Conservation (phyloP, 768 basidiomycete genomes). For the Boletus rufocinnamomeus region DNA sequence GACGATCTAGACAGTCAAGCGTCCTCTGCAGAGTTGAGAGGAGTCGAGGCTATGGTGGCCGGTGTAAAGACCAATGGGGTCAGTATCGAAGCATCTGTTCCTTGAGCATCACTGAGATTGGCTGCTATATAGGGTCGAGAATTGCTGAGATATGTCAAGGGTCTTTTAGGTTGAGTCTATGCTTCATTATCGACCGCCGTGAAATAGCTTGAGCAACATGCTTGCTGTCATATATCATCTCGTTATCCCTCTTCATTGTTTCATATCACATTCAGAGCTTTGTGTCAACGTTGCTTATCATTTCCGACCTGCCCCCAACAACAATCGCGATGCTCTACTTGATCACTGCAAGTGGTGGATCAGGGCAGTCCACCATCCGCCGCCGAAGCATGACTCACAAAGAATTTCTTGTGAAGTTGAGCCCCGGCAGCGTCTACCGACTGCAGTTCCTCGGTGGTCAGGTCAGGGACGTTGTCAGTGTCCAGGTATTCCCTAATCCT, state of each 20-base stretch:
- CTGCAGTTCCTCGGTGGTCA: slow-evolving; percentile 4
- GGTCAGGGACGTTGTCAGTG: slow-evolving; percentile 3
- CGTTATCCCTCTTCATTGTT: not conserved
- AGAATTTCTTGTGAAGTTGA: slow-evolving; percentile 3
- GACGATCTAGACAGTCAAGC: slow-evolving; percentile 34
- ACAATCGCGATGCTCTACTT: not conserved
- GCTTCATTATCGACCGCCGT: not conserved
- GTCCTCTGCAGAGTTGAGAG: slow-evolving; percentile 39
- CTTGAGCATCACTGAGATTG: slow-evolving; percentile 11
- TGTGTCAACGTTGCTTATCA: not conserved
- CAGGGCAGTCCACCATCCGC: not conserved
- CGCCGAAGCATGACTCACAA: not conserved
- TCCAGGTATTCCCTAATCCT: slow-evolving; percentile 2
- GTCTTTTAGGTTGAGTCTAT: slow-evolving; percentile 53
- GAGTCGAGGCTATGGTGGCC: slow-evolving; percentile 73
- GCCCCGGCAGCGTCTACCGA: not conserved
- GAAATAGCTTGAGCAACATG: slow-evolving; percentile 3
- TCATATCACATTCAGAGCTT: not conserved
- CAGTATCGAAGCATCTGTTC: slow-evolving; percentile 32
- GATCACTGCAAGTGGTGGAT: not conserved
- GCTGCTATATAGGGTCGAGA: slow-evolving; percentile 57
- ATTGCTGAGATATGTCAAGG: slow-evolving; percentile 70
- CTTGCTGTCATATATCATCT: not conserved
- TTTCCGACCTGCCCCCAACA: not conserved
- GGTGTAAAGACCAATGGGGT: slow-evolving; percentile 78